Evolutionary conservation across 371 early-diverging fungal species (phyloP), one percentile per base, ranked within the genome.

Genomic region (Neoconidiobolus thromboides): DNA sequence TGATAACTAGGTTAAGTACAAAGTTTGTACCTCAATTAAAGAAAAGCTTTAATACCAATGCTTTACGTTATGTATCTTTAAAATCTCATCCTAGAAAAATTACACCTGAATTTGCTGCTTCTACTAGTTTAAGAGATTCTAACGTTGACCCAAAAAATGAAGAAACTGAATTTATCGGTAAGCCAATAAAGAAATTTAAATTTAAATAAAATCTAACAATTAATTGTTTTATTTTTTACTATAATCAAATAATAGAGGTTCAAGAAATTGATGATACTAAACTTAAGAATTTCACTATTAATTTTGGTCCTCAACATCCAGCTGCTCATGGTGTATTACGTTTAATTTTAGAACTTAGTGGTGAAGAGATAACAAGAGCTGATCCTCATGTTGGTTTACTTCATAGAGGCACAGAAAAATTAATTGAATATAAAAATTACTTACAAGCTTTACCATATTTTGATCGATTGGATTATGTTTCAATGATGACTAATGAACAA

Each of bases 321-420:
- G 97, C 97, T 47, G 97, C 97, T 60, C 97, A 97, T 87, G 97
- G 97, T 68, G 97, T 97, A 69, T 77, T 97, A 71, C 91, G 97
- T 66, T 70, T 97, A 68, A 91, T 97, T 71, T 70, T 95, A 68
- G 96, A 95, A 70, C 72, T 97, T 60, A 79, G 83, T 61, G 97
- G 96, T 61, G 96, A 95, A 72, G 82, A 84, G 64, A 85, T 97
- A 60, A 70, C 86, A 37, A 83, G 93, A 57, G 90, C 93, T 26
- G 97, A 96, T 75, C 95, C 97, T 47, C 97, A 96, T 70, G 81
- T 96, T 67, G 97, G 97, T 65, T 78, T 96, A 51, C 75, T 96
- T 63, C 97, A 96, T 71, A 86, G 97, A 64, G 96, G 96, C 55
- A 96, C 97, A 3, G 97, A 96, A 70, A 96, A 96, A 77, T 71